Evolutionary conservation across 495 filamentous ascomycete genomes (phyloP).

Genomic region (Penicillium flavigenum): DNA sequence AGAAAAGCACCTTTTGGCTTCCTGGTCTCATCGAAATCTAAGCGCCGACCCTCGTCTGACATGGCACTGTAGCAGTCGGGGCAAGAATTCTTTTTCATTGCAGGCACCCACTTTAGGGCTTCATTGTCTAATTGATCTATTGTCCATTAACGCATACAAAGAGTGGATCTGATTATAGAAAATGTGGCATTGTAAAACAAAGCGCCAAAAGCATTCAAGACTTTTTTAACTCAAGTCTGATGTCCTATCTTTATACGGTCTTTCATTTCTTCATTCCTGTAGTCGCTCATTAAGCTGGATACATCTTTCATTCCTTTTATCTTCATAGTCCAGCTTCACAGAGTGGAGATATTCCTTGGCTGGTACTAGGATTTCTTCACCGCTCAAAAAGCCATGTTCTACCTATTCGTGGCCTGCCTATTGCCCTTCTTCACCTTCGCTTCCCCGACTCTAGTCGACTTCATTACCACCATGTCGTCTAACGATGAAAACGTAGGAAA

Average conservation of each 20-base stretch:
- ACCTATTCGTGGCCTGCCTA: slow-evolving; percentile 14
- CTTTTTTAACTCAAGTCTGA: not conserved
- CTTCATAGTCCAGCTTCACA: not conserved
- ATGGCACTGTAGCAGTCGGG: slow-evolving; percentile 14
- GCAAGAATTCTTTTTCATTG: not conserved
- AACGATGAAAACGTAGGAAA: slow-evolving; percentile 16
- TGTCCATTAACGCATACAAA: not conserved
- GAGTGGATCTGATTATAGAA: not conserved
- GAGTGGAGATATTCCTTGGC: slow-evolving; percentile 6
- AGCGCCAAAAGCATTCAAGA: not conserved
- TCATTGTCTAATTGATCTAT: slow-evolving; percentile 4
- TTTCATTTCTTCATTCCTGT: not conserved
- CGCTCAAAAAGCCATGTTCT: slow-evolving; percentile 16
- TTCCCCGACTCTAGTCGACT: slow-evolving; percentile 10
- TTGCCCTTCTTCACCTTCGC: slow-evolving; percentile 8
- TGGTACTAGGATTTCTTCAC: slow-evolving; percentile 2
- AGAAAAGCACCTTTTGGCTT: not conserved
- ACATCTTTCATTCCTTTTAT: slow-evolving; percentile 1
- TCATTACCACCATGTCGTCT: not conserved
- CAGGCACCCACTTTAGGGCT: not conserved
- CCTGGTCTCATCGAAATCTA: not conserved
- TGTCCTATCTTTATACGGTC: not conserved
- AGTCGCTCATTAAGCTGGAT: not conserved
- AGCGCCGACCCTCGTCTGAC: slow-evolving; percentile 11
- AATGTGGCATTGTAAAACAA: slow-evolving; percentile 9